Conservation (phyloP, 73 alveolate genomes). For the Paramecium octaurelia region DNA sequence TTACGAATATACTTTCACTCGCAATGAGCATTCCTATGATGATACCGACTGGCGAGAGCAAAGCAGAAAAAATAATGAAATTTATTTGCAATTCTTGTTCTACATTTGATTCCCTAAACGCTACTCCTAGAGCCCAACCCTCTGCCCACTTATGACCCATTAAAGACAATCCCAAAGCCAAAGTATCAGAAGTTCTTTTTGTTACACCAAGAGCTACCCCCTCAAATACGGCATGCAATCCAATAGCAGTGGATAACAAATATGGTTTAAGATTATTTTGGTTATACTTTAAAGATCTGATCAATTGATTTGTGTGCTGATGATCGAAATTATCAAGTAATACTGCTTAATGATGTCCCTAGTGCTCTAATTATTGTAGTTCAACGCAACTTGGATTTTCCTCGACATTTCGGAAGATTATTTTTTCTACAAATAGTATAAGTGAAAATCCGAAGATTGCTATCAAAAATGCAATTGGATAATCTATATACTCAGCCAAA, state of each 20-base stretch:
- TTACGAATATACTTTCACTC: constrained; percentile 66
- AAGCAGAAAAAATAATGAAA: constrained; percentile 68
- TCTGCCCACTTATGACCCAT: constrained; percentile 66
- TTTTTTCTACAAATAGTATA: constrained; percentile 42
- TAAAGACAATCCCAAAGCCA: constrained; percentile 51
- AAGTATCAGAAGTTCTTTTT: background rate
- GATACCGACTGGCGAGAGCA: constrained; percentile 77
- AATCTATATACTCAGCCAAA: background rate
- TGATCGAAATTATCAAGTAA: background rate
- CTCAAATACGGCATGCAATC: constrained; percentile 65
- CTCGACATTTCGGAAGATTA: background rate
- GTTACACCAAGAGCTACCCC: constrained; percentile 64
- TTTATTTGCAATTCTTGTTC: background rate
- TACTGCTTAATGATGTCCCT: background rate
- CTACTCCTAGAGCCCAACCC: constrained; percentile 60
- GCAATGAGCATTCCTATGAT: constrained; percentile 74
- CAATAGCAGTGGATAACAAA: constrained; percentile 54
- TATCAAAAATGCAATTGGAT: background rate
- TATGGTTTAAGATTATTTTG: background rate
- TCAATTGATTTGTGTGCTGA: background rate
- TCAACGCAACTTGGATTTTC: background rate
- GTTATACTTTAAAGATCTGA: background rate
- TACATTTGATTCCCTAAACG: constrained; percentile 21
- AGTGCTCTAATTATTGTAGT: background rate
- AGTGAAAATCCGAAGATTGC: background rate